Percentiles rank a stretch among this genome's conserved stretches.
phyloP scores from a whole-genome alignment of 495 filamentous ascomycete species.

The Podospora comata region DNA sequence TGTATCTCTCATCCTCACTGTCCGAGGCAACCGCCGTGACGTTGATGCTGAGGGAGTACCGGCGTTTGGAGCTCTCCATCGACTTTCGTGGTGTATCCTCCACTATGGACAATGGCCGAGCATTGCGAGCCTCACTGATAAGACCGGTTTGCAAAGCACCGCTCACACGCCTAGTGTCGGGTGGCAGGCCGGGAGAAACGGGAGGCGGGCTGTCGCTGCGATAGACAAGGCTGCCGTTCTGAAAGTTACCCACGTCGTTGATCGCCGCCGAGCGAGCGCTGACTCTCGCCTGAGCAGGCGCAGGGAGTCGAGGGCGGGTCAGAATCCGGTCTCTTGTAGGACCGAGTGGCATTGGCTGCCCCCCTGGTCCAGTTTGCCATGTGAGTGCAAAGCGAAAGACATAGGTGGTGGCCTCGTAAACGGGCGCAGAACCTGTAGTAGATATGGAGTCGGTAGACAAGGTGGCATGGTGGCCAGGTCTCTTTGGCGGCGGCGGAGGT shows the following conservation, averaged over 20 bases:
- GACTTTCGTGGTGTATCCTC: slow-evolving; percentile 14
- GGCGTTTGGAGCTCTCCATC: slow-evolving; percentile 15
- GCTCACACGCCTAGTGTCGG: slow-evolving; percentile 44
- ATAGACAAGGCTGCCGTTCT: slow-evolving; percentile 7
- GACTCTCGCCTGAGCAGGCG: slow-evolving; percentile 60
- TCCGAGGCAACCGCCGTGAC: slow-evolving; percentile 14
- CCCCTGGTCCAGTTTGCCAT: slow-evolving; percentile 29
- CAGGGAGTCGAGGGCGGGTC: slow-evolving; percentile 71
- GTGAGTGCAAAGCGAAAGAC: slow-evolving; percentile 47
- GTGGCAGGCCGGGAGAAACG: slow-evolving; percentile 38
- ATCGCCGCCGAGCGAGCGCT: slow-evolving; percentile 32
- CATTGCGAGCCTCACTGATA: slow-evolving; percentile 46
- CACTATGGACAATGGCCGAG: slow-evolving; percentile 28
- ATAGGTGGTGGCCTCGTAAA: slow-evolving; percentile 42
- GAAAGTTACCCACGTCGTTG: slow-evolving; percentile 4
- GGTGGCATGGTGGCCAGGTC: slow-evolving; percentile 21
- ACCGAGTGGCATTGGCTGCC: slow-evolving; percentile 21
- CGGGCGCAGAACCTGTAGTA: slow-evolving; percentile 42
- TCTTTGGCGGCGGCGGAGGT: slow-evolving; percentile 33
- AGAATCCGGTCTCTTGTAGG: slow-evolving; percentile 48
- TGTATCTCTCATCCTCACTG: slow-evolving; percentile 13
- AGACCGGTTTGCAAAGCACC: slow-evolving; percentile 44
- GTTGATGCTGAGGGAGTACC: slow-evolving; percentile 26
- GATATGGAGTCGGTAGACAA: slow-evolving; percentile 40
- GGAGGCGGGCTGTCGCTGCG: slow-evolving; percentile 40